Evolutionary conservation across 805 yeast species (phyloP).

Genomic region (Komagataella ulmi): DNA sequence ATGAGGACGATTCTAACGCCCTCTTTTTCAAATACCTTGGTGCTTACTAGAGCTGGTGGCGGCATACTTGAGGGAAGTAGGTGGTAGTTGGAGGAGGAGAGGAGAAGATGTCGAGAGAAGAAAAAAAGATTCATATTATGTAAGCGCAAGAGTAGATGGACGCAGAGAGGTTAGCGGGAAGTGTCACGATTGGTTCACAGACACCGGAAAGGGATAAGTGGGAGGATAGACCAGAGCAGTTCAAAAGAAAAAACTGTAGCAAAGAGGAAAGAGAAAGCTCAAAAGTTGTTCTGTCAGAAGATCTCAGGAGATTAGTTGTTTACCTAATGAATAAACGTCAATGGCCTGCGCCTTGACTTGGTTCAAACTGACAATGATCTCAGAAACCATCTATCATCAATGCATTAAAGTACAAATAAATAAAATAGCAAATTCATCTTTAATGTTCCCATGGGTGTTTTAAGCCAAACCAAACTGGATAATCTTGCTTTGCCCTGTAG

Average conservation of each 20-base stretch:
- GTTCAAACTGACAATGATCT: neutral
- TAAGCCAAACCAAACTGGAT: conserved; percentile 40
- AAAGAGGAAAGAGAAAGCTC: too few relatives aligned
- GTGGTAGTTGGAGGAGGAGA: conserved; percentile 1
- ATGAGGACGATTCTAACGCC: conserved; percentile 30
- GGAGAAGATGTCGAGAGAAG: neutral
- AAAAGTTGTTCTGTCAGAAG: too few relatives aligned
- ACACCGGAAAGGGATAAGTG: neutral
- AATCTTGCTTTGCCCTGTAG: conserved; percentile 67
- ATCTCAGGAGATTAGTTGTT: neutral
- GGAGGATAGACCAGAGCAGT: neutral
- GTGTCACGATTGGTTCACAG: neutral
- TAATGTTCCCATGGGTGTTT: conserved; percentile 28
- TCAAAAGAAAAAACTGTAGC: neutral
- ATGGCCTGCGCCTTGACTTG: neutral
- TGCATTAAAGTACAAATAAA: neutral
- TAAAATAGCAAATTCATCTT: neutral
- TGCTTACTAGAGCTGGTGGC: neutral
- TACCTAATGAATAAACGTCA: neutral
- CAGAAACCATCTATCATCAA: neutral
- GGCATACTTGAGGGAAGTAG: neutral
- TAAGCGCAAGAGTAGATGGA: neutral
- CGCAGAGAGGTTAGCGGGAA: neutral
- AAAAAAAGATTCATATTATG: neutral
- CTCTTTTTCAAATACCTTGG: conserved; percentile 10